These are phyloP conservation scores for Gossypium schwendimanii DNA, from an alignment of 441 rosid genomes.

Conservation along the genomic window DNA sequence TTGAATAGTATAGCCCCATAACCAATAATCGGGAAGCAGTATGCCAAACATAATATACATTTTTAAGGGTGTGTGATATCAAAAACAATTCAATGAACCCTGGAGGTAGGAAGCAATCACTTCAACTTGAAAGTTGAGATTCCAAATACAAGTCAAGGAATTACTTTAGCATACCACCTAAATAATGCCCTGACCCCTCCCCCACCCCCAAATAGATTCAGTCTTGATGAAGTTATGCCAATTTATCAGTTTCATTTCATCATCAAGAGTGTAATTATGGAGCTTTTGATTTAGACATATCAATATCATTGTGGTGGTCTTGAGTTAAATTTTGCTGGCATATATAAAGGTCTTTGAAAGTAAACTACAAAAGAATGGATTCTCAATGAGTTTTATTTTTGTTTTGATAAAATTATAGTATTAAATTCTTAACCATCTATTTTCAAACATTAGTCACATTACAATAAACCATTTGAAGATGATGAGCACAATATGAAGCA, in stretches of 20 bases:
- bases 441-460: background rate
- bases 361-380: background rate
- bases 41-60: background rate
- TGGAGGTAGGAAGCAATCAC: background rate
- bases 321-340: background rate
- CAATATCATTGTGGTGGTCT: background rate
- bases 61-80: background rate
- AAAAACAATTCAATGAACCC: background rate
- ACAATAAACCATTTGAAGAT: background rate
- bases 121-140: background rate
- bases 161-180: background rate
- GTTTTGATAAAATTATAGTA: background rate
- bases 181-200: background rate
- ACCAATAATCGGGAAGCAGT: background rate
- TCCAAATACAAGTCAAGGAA: background rate
- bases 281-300: background rate
- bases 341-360: background rate
- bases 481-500: background rate
- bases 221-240: background rate
- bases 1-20: background rate
- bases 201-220: background rate
- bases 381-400: background rate
- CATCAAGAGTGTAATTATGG: slow-evolving; percentile 12
- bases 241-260: background rate
- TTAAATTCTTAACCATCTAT: background rate